Conservation (phyloP, 768 basidiomycete genomes). For the Trametes meyenii region DNA sequence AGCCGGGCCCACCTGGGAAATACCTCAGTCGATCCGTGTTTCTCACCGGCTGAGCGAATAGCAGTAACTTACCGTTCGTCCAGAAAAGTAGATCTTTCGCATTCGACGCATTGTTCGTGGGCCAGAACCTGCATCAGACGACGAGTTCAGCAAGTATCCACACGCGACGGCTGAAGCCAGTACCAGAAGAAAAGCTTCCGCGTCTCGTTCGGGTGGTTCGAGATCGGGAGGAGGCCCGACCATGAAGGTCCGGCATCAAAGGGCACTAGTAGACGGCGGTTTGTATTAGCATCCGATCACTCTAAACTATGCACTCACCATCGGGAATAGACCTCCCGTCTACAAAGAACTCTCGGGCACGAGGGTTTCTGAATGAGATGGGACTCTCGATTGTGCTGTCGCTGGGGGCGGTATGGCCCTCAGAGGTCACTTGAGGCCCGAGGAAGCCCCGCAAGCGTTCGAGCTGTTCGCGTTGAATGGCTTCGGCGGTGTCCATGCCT, state of each 20-base stretch:
- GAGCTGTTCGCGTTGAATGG: slow-evolving; percentile 33
- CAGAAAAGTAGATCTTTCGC: slow-evolving; percentile 36
- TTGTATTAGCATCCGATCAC: not conserved
- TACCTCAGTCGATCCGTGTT: not conserved
- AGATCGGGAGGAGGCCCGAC: slow-evolving; percentile 38
- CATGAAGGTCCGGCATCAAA: slow-evolving; percentile 41
- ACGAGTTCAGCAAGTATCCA: not conserved
- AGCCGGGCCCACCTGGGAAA: slow-evolving; percentile 62
- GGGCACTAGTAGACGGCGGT: slow-evolving; percentile 27
- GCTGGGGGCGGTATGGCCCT: slow-evolving; percentile 3
- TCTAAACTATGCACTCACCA: slow-evolving; percentile 23
- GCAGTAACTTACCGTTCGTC: slow-evolving; percentile 35
- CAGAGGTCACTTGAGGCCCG: slow-evolving; percentile 21
- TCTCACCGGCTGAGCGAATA: not conserved
- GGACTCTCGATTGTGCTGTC: slow-evolving; percentile 18
- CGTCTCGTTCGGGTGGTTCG: slow-evolving; percentile 41
- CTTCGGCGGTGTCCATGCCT: slow-evolving; percentile 30
- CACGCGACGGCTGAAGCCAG: not conserved
- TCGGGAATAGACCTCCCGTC: slow-evolving; percentile 38
- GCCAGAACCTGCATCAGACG: slow-evolving; percentile 35
- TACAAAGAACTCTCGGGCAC: slow-evolving; percentile 36
- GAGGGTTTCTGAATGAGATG: slow-evolving; percentile 31
- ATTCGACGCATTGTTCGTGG: slow-evolving; percentile 35
- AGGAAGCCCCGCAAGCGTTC: slow-evolving; percentile 32
- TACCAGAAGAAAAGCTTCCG: slow-evolving; percentile 42